Evolutionary conservation across 2,329 filamentous ascomycete genomes (phyloP).

Genomic region (Gnomoniopsis smithogilvyi): DNA sequence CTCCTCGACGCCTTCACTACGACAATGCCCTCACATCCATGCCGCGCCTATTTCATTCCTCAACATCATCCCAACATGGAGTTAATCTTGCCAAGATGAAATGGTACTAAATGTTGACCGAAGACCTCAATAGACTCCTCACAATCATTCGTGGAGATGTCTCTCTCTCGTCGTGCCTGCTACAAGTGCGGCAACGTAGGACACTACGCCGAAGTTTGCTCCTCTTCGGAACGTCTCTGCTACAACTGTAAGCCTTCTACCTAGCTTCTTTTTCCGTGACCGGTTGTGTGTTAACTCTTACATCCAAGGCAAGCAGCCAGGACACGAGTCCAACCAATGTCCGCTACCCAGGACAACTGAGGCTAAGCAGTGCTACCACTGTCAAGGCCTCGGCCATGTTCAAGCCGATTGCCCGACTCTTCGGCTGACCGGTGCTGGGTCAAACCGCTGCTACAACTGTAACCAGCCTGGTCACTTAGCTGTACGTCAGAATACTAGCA

Average conservation of each 20-base stretch:
- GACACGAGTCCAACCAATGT: conserved; percentile 97
- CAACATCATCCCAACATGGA: neutral
- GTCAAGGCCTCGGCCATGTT: conserved; percentile 96
- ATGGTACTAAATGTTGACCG: conserved; percentile 7
- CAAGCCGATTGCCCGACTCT: conserved; percentile 98
- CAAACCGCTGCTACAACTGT: conserved; percentile 94
- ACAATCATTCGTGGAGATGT: conserved; percentile 51
- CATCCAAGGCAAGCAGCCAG: conserved; percentile 77
- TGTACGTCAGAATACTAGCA: conserved; percentile 46
- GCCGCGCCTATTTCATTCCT: neutral
- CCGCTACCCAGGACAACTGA: conserved; percentile 95
- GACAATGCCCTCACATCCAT: neutral
- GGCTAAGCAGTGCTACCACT: conserved; percentile 99
- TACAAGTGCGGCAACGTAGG: conserved; percentile 82
- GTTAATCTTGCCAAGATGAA: too few relatives aligned
- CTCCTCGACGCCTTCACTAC: neutral
- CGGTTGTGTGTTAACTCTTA: conserved; percentile 21
- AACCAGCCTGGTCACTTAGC: conserved; percentile 90
- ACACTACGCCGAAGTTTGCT: conserved; percentile 87
- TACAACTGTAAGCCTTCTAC: conserved; percentile 82
- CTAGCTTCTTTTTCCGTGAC: neutral
- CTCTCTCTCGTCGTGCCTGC: conserved; percentile 78
- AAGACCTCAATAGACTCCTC: conserved; percentile 20
- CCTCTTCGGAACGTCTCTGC: conserved; percentile 95
- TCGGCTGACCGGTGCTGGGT: conserved; percentile 78